A percentile compares a stretch with the other conserved stretches of the same genome.
Evolutionary conservation across 768 basidiomycete species (phyloP).

Genomic region (Naganishia friedmannii): DNA sequence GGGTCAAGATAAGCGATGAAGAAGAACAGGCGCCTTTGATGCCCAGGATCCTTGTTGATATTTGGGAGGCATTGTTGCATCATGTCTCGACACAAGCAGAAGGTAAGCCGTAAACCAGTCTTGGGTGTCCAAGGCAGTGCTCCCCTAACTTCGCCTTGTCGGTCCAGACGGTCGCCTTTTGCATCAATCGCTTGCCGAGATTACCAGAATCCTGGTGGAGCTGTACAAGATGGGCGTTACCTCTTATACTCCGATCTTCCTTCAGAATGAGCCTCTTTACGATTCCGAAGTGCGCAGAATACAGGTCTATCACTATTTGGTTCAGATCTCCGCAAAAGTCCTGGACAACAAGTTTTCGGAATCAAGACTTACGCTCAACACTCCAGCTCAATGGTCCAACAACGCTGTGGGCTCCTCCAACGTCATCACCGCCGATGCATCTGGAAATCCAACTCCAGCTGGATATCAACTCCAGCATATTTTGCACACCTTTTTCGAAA

Average conservation of each 20-base stretch:
- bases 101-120: background rate
- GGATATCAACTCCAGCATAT: constrained; percentile 38
- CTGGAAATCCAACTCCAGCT: constrained; percentile 32
- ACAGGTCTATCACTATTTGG: constrained; percentile 30
- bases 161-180: constrained; percentile 28
- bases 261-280: constrained; percentile 24
- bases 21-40: background rate
- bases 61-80: constrained; percentile 15
- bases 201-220: constrained; percentile 36
- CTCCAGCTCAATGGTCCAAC: background rate
- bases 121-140: background rate
- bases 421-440: constrained; percentile 33
- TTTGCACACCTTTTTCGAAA: background rate
- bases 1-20: constrained; percentile 6
- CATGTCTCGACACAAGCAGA: background rate
- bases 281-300: constrained; percentile 32
- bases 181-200: constrained; percentile 28
- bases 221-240: constrained; percentile 35
- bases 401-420: background rate
- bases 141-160: background rate
- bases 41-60: background rate
- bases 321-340: constrained; percentile 25
- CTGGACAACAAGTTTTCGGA: background rate
- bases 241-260: constrained; percentile 36
- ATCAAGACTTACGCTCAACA: background rate